A percentile compares a stretch with the other conserved stretches of the same genome.
These are phyloP conservation scores for Penicillium argentinense DNA, from an alignment of 495 filamentous ascomycete genomes.

Conservation along the genomic window DNA sequence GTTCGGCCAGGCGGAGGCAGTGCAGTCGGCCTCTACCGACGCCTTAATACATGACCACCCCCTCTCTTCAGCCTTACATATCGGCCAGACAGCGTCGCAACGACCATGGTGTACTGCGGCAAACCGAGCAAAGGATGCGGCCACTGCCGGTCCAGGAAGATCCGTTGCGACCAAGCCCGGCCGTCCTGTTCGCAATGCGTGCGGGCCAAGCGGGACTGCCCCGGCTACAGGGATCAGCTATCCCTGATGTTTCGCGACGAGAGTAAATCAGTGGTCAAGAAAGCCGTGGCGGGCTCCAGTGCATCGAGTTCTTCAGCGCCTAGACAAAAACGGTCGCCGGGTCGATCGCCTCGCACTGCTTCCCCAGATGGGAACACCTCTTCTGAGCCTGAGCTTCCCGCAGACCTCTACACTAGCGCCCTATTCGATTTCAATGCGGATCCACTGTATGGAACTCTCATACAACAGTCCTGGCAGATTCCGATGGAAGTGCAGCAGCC, in stretches of 20 bases:
- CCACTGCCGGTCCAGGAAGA: slow-evolving; percentile 68
- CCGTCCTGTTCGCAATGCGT: slow-evolving; percentile 68
- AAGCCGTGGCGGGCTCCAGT: slow-evolving; percentile 49
- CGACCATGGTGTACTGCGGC: slow-evolving; percentile 72
- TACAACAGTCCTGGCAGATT: slow-evolving; percentile 6
- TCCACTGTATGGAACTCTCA: slow-evolving; percentile 10
- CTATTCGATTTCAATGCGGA: slow-evolving; percentile 19
- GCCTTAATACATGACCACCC: neutral
- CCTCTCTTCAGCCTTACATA: neutral
- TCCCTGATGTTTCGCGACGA: slow-evolving; percentile 75
- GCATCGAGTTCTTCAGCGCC: slow-evolving; percentile 12
- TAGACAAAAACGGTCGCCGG: slow-evolving; percentile 9
- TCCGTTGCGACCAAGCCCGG: slow-evolving; percentile 62
- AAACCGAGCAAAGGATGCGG: slow-evolving; percentile 73
- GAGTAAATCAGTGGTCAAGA: slow-evolving; percentile 64
- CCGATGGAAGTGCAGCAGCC: slow-evolving; percentile 26
- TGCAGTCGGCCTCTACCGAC: slow-evolving; percentile 2
- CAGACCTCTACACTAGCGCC: slow-evolving; percentile 8
- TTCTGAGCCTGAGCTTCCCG: slow-evolving; percentile 4
- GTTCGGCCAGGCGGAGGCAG: slow-evolving; percentile 1
- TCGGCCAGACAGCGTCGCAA: too few species aligned
- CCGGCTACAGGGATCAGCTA: slow-evolving; percentile 67
- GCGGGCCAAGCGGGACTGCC: slow-evolving; percentile 64
- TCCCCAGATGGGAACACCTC: slow-evolving; percentile 21
- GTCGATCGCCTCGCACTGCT: slow-evolving; percentile 15